Base-by-base conservation (phyloP, 2,329 filamentous ascomycete genomes). In the Stagonosporopsis rhizophila region DNA sequence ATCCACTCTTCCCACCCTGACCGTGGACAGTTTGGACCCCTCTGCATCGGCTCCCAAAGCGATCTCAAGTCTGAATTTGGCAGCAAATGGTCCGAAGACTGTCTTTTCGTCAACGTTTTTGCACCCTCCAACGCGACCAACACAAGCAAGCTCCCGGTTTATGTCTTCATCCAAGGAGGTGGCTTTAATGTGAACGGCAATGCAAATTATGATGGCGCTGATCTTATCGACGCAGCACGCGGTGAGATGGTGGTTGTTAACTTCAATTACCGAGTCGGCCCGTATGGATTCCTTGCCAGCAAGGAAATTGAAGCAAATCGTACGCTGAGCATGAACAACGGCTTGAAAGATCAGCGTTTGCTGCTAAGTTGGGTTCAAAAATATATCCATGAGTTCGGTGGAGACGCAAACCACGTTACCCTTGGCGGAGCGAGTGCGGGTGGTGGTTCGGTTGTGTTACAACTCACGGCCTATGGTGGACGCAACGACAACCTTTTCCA, bases 151-250 rank as follows among this genome's bases (percentile, higher is more conserved):
- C 58, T 77, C 4, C 76, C 76, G 0, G 76, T 78, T 9, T 78
- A 72, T 51, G 68, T 78, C 46, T 78, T 76, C 62, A 76, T 78
- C 14, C 75, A 77, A 52, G 76, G 75, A 11, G 75, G 75, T 25
- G 75, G 75, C 7, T 78, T 77, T 56, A 74, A 68, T 27, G 37
- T 57, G 27, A 75, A 76, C 30, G 70, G 70, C 27, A 76, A 75
- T 27, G 65, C 72, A 15, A 71, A 77, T 45, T 72, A 72, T 56
- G 71, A 78, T 34, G 75, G 67, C 15, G 65, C 65, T 12, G 57
- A 69, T 19, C 59, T 77, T 11, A 69, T 77, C 20, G 48, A 68
- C n/a, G 71, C 71, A 8, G 70, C 66, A 15, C 64, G 67, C 30
- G 58, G 64, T 6, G 57, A 68, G 17, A 73, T 78, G 52, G 66